Base-by-base conservation (phyloP, 1,284 basidiomycete genomes). In the Melampsora americana region DNA sequence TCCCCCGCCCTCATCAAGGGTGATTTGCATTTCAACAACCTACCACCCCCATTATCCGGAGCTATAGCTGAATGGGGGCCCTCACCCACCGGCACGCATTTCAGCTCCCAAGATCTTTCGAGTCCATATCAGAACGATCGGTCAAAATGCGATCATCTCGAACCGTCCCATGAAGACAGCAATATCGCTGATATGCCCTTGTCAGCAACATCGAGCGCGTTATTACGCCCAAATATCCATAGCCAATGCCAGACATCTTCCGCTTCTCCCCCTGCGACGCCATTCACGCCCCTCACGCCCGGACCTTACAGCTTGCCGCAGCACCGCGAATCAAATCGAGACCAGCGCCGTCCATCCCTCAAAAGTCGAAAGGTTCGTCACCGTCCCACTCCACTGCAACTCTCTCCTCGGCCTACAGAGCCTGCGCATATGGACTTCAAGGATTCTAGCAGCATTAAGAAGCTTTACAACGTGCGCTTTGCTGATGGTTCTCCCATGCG, bases 401-500 rank as follows among this genome's bases (percentile, higher is more conserved):
- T 73, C 7, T 53, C 35, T 35, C 35, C 65, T 30, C 30, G 59
- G 59, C n/a, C 67, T n/a, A 35, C 32, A 42, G 14, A n/a, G 23
- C 5, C 53, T 9, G 23, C 18, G 35, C 26, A 73, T 20, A 23
- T 42, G 1, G 35, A 64, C 26, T 28, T n/a, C 3, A 1, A 32
- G 0, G 46, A 46, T 42, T 59, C 20, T 46, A 46, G 53, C 39
- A 20, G 64, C 7, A 46, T 71, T 39, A n/a, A 71, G 28, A 46
- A 65, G 26, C 23, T 66, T 50, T 46, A 62, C 6, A 66, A 42
- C 42, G 70, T 73, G 23, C 70, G 70, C 14, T 73, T 73, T 65
- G 70, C 70, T 7, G 70, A 73, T n/a, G 70, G 70, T 30, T 73
- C 70, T 56, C 70, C 70, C 28, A 61, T 73, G 23, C 44, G 62